These are phyloP conservation scores for Meyerozyma athensensis DNA, from an alignment of 1,139 yeast genomes.

Conservation along the genomic window DNA sequence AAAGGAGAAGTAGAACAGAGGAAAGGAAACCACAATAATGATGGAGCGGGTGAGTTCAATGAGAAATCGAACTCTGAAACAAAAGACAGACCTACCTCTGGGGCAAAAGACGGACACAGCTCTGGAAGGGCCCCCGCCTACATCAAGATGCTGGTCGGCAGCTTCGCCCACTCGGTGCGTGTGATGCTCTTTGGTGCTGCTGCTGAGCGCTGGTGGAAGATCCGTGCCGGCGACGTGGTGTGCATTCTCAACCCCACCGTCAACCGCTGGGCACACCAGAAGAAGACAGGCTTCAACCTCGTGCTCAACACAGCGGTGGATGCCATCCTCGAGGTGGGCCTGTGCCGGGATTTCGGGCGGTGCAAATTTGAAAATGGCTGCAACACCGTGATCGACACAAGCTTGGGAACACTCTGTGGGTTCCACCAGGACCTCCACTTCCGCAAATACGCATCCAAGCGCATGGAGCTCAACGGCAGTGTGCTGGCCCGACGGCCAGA, in stretches of 20 bases:
- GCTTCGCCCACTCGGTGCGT: slow-evolving; percentile 53
- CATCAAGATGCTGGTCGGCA: slow-evolving; percentile 61
- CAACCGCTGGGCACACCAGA: slow-evolving; percentile 10
- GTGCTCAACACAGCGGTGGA: slow-evolving; percentile 47
- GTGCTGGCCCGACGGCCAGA: slow-evolving; percentile 14
- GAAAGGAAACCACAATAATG: no score
- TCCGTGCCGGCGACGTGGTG: slow-evolving; percentile 68
- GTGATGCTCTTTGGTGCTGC: slow-evolving; percentile 65
- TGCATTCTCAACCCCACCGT: slow-evolving; percentile 73
- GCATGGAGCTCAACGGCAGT: slow-evolving; percentile 74
- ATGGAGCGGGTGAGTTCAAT: no score
- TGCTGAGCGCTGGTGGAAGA: slow-evolving; percentile 65
- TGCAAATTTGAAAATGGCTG: slow-evolving; percentile 60
- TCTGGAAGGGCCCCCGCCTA: slow-evolving; percentile 39
- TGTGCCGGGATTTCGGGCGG: slow-evolving; percentile 61
- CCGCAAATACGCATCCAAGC: slow-evolving; percentile 47
- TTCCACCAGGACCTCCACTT: slow-evolving; percentile 63
- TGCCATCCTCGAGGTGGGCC: slow-evolving; percentile 67
- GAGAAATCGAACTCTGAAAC: no score
- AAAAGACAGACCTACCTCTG: not conserved
- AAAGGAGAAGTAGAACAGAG: no score
- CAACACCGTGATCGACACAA: slow-evolving; percentile 51
- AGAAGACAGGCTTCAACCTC: slow-evolving; percentile 50
- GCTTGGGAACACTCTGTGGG: slow-evolving; percentile 55
- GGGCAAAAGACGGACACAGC: not conserved